These are phyloP conservation scores for Fusarium tuaranense DNA, from an alignment of 2,329 filamentous ascomycete genomes.

Conservation along the genomic window DNA sequence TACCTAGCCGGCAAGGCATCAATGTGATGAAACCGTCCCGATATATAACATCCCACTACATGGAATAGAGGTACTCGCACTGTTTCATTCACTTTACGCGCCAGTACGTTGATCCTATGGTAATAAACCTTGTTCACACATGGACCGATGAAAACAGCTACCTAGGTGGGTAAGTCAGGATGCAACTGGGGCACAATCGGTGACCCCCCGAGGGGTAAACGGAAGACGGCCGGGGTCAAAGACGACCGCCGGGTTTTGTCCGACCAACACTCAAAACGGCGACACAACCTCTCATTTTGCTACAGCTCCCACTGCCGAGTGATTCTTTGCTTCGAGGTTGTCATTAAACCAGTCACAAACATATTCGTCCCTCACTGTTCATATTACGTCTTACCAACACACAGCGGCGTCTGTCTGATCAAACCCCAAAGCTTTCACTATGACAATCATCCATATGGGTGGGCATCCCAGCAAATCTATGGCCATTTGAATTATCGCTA, in stretches of 20 bases:
- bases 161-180: neutral
- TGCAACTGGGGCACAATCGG: neutral
- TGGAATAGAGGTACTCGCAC: neutral
- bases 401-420: neutral
- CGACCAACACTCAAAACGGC: neutral
- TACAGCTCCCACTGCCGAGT: neutral
- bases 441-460: neutral
- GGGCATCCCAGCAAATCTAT: too few species aligned
- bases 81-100: neutral
- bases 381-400: neutral
- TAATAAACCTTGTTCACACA: neutral
- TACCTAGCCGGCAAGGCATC: neutral
- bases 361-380: neutral
- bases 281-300: neutral
- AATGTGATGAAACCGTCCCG: neutral
- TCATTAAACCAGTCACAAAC: neutral
- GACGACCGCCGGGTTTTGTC: neutral
- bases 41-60: neutral
- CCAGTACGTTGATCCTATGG: neutral
- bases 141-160: neutral
- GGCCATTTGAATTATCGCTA: neutral
- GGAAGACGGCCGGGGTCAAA: neutral
- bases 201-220: neutral
- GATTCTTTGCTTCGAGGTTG: neutral
- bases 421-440: neutral